Evolutionary conservation across 208 protist genomes (phyloP).

Genomic region (Naegleria lovaniensis): DNA sequence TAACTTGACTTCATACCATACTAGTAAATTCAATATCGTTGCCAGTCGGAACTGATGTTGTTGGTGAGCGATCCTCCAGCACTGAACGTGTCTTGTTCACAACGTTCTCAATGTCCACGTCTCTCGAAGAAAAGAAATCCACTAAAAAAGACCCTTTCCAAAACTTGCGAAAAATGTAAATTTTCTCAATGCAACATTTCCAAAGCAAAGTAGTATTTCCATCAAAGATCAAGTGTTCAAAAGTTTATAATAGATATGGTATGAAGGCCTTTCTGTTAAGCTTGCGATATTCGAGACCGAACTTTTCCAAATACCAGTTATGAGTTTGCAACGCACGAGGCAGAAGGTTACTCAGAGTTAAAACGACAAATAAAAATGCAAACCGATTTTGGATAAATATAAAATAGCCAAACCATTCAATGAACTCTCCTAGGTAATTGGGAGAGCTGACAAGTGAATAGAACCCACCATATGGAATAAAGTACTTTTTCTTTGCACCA

Average conservation of each 20-base stretch:
- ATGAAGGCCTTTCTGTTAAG: slow-evolving; percentile 36
- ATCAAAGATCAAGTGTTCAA: background rate
- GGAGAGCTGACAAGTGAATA: slow-evolving; percentile 32
- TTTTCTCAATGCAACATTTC: no score
- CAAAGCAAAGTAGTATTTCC: no score
- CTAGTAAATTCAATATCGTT: no score
- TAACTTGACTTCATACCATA: no score
- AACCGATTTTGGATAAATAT: background rate
- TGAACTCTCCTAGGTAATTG: slow-evolving; percentile 39
- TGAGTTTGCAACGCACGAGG: slow-evolving; percentile 27
- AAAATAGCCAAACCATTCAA: slow-evolving; percentile 40
- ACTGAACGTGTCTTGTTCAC: no score
- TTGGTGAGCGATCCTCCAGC: no score
- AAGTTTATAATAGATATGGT: slow-evolving; percentile 34
- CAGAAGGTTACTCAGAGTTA: slow-evolving; percentile 24
- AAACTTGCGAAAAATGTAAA: no score
- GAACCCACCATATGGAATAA: slow-evolving; percentile 31
- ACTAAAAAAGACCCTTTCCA: no score
- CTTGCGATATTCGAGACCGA: slow-evolving; percentile 31
- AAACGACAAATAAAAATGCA: slow-evolving; percentile 27
- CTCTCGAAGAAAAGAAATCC: no score
- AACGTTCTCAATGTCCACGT: no score
- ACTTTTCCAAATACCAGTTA: slow-evolving; percentile 40
- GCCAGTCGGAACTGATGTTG: no score
- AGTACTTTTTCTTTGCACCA: slow-evolving; percentile 31